Percentiles rank a stretch among this genome's conserved stretches.
These are phyloP conservation scores for Citrullus amarus DNA, from an alignment of 306 rosid genomes.

Conservation along the genomic window DNA sequence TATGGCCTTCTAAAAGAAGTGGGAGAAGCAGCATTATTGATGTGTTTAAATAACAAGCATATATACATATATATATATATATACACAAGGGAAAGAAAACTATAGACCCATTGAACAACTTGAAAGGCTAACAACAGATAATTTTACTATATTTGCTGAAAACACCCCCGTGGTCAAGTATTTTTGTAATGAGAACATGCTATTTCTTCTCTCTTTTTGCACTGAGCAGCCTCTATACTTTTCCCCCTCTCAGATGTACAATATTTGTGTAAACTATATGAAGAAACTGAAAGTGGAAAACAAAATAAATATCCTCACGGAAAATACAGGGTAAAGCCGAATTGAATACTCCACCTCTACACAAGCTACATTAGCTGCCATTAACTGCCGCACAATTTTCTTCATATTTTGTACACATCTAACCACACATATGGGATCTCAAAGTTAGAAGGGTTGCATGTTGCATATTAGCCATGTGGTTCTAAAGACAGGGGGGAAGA, in stretches of 20 bases:
- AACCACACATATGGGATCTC: not conserved
- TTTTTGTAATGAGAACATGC: slow-evolving; percentile 5
- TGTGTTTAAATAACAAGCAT: not conserved
- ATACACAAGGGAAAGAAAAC: not conserved
- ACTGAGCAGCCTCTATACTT: slow-evolving; percentile 7
- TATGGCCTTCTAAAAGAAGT: not conserved
- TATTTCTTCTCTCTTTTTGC: not conserved
- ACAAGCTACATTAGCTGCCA: slow-evolving; percentile 26
- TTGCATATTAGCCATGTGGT: not conserved
- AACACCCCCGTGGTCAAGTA: not conserved
- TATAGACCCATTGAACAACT: not conserved
- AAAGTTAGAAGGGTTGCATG: not conserved
- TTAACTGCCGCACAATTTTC: slow-evolving; percentile 33
- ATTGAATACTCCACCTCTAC: slow-evolving; percentile 13
- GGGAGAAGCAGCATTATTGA: not conserved
- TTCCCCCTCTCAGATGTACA: slow-evolving; percentile 20
- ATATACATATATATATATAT: too few species aligned
- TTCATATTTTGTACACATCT: slow-evolving; percentile 32
- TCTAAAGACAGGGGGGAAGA: not conserved
- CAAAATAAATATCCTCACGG: slow-evolving; percentile 20
- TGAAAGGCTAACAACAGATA: slow-evolving; percentile 2
- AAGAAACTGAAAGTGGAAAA: slow-evolving; percentile 12
- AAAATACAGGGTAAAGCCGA: slow-evolving; percentile 25
- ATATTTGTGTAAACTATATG: slow-evolving; percentile 24
- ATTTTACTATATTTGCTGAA: slow-evolving; percentile 3